Evolutionary conservation across 805 yeast genomes (phyloP).

Genomic region (Torulaspora indica): DNA sequence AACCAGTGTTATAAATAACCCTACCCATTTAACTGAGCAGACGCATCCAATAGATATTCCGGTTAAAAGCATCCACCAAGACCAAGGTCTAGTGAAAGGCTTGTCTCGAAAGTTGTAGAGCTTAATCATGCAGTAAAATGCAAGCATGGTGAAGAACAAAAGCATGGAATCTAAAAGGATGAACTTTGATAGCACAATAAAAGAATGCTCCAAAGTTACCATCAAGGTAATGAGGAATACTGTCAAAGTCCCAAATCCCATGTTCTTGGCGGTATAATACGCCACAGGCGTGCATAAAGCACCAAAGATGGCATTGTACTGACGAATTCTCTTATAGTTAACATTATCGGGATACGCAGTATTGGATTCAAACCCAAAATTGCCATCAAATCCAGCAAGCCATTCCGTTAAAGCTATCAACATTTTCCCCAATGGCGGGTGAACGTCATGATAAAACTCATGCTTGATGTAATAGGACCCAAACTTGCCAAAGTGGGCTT

Average conservation of each 20-base stretch:
- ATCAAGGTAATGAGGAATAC: slow-evolving; percentile 75
- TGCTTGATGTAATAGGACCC: slow-evolving; percentile 86
- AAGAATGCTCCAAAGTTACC: slow-evolving; percentile 78
- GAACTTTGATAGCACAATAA: slow-evolving; percentile 80
- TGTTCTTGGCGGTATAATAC: slow-evolving; percentile 70
- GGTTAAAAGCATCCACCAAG: slow-evolving; percentile 52
- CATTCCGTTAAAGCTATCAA: slow-evolving; percentile 84
- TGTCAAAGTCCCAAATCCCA: slow-evolving; percentile 66
- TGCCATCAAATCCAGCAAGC: slow-evolving; percentile 81
- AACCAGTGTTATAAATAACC: slow-evolving; percentile 58
- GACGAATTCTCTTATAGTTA: slow-evolving; percentile 80
- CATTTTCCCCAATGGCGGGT: slow-evolving; percentile 96
- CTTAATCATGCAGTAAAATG: slow-evolving; percentile 66
- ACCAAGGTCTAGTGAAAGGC: slow-evolving; percentile 69
- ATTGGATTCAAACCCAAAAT: slow-evolving; percentile 86
- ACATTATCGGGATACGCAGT: slow-evolving; percentile 66
- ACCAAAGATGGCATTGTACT: slow-evolving; percentile 80
- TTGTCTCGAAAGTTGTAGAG: slow-evolving; percentile 56
- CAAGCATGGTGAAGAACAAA: slow-evolving; percentile 80
- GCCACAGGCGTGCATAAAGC: slow-evolving; percentile 83
- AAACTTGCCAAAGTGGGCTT: slow-evolving; percentile 95
- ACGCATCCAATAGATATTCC: slow-evolving; percentile 78
- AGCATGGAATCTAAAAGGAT: slow-evolving; percentile 90
- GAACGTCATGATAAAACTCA: slow-evolving; percentile 93
- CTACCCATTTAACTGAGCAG: slow-evolving; percentile 84